Percentiles rank a stretch among this genome's conserved stretches.
Conservation (phyloP, 139 green algal species). For the Micractinium conductrix region DNA sequence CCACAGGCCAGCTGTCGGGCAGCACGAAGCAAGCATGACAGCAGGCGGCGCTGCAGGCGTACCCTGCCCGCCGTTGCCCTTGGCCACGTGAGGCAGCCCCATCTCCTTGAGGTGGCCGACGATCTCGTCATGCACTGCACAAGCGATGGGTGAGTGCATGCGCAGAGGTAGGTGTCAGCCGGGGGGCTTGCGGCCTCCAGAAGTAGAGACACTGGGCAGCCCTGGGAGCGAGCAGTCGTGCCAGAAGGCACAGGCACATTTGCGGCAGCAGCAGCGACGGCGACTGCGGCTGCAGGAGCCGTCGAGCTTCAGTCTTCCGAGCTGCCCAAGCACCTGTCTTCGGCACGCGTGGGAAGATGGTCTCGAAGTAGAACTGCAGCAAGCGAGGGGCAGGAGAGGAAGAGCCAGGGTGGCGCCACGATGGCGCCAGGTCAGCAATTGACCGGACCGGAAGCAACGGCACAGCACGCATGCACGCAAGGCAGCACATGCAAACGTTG, state of each 20-base stretch:
- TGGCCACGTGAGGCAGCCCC: constrained; percentile 72
- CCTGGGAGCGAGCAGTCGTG: no score
- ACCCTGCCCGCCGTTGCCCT: constrained; percentile 83
- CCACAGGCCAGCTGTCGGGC: not conserved
- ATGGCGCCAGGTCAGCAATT: not conserved
- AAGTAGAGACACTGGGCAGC: no score
- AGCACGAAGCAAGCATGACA: not conserved
- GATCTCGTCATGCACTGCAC: constrained; percentile 76
- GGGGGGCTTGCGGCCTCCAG: no score
- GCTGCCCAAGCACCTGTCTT: constrained; percentile 77
- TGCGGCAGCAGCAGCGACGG: no score
- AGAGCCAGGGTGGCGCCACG: not conserved
- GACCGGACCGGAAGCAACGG: no score
- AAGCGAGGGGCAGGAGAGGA: not conserved
- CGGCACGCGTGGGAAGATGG: constrained; percentile 94
- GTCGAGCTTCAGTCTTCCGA: no score
- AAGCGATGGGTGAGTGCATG: not conserved
- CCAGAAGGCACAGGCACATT: no score
- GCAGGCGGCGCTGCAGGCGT: not conserved
- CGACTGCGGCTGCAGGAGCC: not conserved
- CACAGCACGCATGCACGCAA: not conserved
- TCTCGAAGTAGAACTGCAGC: constrained; percentile 97
- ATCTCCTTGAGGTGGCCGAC: constrained; percentile 63
- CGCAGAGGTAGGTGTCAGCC: not conserved
- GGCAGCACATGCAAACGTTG: not conserved